phyloP scores from a whole-genome alignment of 2,329 filamentous ascomycete species.

The Colletotrichum godetiae region DNA sequence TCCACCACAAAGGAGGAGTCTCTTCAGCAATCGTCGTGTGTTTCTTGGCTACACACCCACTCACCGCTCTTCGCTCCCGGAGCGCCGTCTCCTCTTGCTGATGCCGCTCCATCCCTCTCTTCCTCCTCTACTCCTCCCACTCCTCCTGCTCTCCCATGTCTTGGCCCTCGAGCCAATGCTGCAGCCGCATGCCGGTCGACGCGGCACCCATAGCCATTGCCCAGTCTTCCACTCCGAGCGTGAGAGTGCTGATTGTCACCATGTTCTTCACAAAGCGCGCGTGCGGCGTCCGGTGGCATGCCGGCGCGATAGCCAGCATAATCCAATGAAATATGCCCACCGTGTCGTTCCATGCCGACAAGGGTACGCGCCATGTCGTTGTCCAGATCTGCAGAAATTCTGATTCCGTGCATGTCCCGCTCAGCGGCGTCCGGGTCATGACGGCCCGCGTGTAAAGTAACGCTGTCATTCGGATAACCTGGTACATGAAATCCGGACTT shows the following conservation, averaged over 20 bases:
- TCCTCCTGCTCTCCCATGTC: background rate
- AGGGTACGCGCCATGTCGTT: slow-evolving; percentile 57
- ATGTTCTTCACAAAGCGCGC: slow-evolving; percentile 59
- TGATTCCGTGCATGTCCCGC: slow-evolving; percentile 48
- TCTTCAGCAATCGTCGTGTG: background rate
- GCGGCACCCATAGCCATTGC: slow-evolving; percentile 53
- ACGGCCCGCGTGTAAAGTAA: slow-evolving; percentile 62
- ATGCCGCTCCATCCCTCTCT: slow-evolving; percentile 1
- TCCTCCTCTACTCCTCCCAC: background rate
- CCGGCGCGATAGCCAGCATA: slow-evolving; percentile 54
- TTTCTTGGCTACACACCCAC: slow-evolving; percentile 16
- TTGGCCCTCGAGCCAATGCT: slow-evolving; percentile 53
- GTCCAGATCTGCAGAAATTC: slow-evolving; percentile 59
- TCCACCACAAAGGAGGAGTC: background rate
- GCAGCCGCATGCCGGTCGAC: slow-evolving; percentile 50
- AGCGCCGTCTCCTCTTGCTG: background rate
- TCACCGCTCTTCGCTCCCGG: slow-evolving; percentile 27
- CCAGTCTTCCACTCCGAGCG: slow-evolving; percentile 62
- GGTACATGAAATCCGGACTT: slow-evolving; percentile 57
- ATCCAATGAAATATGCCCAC: slow-evolving; percentile 63
- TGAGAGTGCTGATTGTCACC: slow-evolving; percentile 55
- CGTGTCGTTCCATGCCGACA: slow-evolving; percentile 57
- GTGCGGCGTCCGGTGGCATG: slow-evolving; percentile 51
- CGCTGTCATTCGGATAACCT: slow-evolving; percentile 57
- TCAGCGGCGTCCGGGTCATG: slow-evolving; percentile 53